A percentile compares a stretch with the other conserved stretches of the same genome.
These are phyloP conservation scores for Centaurea solstitialis DNA, from an alignment of 129 eudicot genomes.

Conservation along the genomic window DNA sequence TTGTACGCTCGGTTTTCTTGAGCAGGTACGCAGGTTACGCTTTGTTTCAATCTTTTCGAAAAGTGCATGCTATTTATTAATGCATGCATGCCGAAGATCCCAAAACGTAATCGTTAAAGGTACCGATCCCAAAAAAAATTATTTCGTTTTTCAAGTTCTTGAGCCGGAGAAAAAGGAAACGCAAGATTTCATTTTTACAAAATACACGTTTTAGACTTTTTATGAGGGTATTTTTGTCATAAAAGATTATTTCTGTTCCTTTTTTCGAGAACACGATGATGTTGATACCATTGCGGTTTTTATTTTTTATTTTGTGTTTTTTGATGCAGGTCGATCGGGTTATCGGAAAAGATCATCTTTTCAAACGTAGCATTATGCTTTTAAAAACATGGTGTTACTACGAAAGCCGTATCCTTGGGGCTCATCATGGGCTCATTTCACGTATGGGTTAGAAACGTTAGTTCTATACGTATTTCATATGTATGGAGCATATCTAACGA, in stretches of 20 bases:
- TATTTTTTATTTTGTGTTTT: background rate
- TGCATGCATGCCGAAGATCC: background rate
- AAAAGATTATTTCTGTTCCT: background rate
- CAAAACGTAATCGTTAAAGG: background rate
- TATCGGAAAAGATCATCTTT: constrained; percentile 71
- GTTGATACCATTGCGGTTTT: background rate
- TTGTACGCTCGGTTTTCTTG: constrained; percentile 87
- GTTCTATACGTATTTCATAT: constrained; percentile 66
- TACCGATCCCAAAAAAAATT: background rate
- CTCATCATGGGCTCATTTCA: constrained; percentile 84
- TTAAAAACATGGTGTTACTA: constrained; percentile 92
- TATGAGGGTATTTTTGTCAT: background rate
- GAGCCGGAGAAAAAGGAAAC: background rate
- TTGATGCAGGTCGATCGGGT: constrained; percentile 70
- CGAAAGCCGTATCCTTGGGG: constrained; percentile 81
- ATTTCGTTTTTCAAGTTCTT: background rate
- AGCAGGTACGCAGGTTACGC: constrained; percentile 51
- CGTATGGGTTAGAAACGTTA: constrained; percentile 86
- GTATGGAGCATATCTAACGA: constrained; percentile 50
- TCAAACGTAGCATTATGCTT: constrained; percentile 80
- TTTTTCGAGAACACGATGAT: background rate
- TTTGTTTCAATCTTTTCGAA: constrained; percentile 10
- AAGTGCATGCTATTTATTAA: background rate
- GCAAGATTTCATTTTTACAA: background rate
- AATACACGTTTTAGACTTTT: background rate